Evolutionary conservation across 768 basidiomycete species (phyloP).

Genomic region (Tylopilus balloui): DNA sequence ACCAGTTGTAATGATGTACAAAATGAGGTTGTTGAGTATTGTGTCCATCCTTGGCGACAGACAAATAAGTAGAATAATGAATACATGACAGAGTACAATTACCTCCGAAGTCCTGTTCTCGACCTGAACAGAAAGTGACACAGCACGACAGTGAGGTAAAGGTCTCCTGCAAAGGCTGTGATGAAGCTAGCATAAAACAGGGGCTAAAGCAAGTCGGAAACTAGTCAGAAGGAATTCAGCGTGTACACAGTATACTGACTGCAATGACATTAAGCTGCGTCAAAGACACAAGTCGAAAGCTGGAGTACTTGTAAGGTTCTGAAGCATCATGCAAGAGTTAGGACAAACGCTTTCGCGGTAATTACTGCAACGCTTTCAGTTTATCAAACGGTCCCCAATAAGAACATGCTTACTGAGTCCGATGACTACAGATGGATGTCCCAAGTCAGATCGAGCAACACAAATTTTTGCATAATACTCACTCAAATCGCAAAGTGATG

Average conservation of each 20-base stretch:
- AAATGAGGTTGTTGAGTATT: slow-evolving; percentile 43
- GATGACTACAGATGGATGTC: neutral
- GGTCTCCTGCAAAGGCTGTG: slow-evolving; percentile 45
- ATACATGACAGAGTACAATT: neutral
- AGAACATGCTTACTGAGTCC: slow-evolving; percentile 7
- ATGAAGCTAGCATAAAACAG: slow-evolving; percentile 52
- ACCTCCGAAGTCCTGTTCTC: slow-evolving; percentile 51
- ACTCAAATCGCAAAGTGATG: slow-evolving; percentile 48
- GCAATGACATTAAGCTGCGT: slow-evolving; percentile 36
- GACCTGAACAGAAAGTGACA: slow-evolving; percentile 46
- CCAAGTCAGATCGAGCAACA: neutral
- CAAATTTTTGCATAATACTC: slow-evolving; percentile 5
- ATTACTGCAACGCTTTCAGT: slow-evolving; percentile 36
- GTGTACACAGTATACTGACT: slow-evolving; percentile 28
- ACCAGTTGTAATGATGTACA: slow-evolving; percentile 55
- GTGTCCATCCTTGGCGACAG: slow-evolving; percentile 43
- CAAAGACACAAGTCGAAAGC: slow-evolving; percentile 39
- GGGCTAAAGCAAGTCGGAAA: slow-evolving; percentile 28
- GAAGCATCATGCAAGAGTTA: neutral
- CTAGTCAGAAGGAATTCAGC: neutral
- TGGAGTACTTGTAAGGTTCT: slow-evolving; percentile 15
- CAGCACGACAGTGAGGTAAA: slow-evolving; percentile 46
- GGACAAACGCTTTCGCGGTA: slow-evolving; percentile 47
- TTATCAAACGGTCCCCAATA: neutral
- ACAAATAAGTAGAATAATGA: neutral